Evolutionary conservation across 139 green algal species (phyloP).

Genomic region (Tetratostichococcus sp.): DNA sequence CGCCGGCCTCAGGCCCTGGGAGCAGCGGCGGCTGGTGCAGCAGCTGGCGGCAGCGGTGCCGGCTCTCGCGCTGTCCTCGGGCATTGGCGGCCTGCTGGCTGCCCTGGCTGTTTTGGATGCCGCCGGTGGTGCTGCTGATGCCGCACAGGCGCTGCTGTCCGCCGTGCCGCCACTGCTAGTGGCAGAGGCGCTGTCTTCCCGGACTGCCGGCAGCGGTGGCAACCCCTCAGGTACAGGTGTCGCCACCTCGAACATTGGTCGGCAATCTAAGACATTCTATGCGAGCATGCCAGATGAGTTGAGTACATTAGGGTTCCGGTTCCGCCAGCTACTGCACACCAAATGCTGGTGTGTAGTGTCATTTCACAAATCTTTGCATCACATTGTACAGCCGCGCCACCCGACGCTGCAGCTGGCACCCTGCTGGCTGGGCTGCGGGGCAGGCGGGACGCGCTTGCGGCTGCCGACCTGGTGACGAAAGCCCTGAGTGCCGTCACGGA

Average conservation of each 20-base stretch:
- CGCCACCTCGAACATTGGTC: no score
- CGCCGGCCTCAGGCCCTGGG: not conserved
- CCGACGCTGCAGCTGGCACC: not conserved
- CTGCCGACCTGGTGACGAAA: not conserved
- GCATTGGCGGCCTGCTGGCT: not conserved
- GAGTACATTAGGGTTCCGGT: no score
- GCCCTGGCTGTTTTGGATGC: not conserved
- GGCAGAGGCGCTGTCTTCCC: not conserved
- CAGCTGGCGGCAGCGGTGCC: not conserved
- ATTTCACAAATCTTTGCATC: no score
- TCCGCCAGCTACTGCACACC: no score
- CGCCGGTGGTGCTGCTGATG: not conserved
- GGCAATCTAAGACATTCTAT: no score
- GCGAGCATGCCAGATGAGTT: no score
- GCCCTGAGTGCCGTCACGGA: not conserved
- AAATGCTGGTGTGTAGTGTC: no score
- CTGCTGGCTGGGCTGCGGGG: not conserved
- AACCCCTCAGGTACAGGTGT: not conserved
- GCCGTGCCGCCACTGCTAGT: not conserved
- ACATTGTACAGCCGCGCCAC: not conserved
- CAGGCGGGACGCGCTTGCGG: not conserved
- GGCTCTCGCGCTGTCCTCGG: not conserved
- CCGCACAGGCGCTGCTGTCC: not conserved
- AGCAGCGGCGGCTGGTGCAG: not conserved
- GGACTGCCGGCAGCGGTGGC: not conserved